phyloP scores from a whole-genome alignment of 768 basidiomycete species.

The Phanerochaete carnosa region DNA sequence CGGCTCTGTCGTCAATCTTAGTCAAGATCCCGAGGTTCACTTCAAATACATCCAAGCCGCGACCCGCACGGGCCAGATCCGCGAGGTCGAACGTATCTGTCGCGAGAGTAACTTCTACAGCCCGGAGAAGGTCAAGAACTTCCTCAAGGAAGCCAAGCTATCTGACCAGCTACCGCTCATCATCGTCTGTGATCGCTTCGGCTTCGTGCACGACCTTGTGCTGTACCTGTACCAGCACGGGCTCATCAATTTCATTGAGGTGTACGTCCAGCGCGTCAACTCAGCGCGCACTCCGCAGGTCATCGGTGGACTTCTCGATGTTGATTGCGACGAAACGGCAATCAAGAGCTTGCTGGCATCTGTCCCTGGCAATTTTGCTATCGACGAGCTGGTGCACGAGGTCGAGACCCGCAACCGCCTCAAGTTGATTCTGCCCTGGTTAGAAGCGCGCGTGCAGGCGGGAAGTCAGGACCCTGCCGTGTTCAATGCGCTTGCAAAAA shows the following conservation, averaged over 20 bases:
- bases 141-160: slow-evolving; percentile 98
- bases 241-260: slow-evolving; percentile 95
- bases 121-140: slow-evolving; percentile 99
- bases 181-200: slow-evolving; percentile 99
- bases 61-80: slow-evolving; percentile 95
- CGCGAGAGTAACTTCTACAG: slow-evolving; percentile 97
- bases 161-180: slow-evolving; percentile 96
- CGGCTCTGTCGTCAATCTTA: slow-evolving; percentile 95
- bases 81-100: slow-evolving; percentile 98
- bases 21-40: slow-evolving; percentile 94
- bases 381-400: slow-evolving; percentile 96
- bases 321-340: slow-evolving; percentile 94
- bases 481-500: slow-evolving; percentile 98
- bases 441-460: slow-evolving; percentile 89
- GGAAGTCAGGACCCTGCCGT: slow-evolving; percentile 92
- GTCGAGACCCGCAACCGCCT: slow-evolving; percentile 95
- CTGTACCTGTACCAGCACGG: slow-evolving; percentile 98
- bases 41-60: slow-evolving; percentile 99
- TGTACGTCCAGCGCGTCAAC: slow-evolving; percentile 99
- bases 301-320: slow-evolving; percentile 92
- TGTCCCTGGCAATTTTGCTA: slow-evolving; percentile 95
- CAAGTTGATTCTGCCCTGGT: slow-evolving; percentile 96
- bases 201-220: slow-evolving; percentile 98
- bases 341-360: slow-evolving; percentile 94
- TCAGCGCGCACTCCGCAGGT: slow-evolving; percentile 97